Evolutionary conservation across 1,139 yeast genomes (phyloP), one percentile per base, ranked within the genome.

Genomic region (Pichiaceae sp.): DNA sequence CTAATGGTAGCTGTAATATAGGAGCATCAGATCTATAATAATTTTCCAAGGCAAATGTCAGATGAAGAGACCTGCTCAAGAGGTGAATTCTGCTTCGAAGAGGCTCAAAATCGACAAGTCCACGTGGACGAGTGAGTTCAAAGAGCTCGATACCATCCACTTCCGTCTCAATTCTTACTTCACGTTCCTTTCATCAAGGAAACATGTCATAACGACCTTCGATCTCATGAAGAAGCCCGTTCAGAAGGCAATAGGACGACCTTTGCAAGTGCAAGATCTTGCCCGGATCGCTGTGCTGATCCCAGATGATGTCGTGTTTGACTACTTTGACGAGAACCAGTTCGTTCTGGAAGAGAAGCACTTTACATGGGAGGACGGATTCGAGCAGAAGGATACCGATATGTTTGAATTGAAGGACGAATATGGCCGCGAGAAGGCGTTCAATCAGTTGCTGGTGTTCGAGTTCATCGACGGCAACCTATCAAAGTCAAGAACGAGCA

Each of bases 251-350:
- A 53, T 70, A 7, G 57, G 58, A n/a, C 45, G 70, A 29, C 53
- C 53, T 6, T 47, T 71, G 23, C 48, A 55, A 2, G 49, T 57
- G 26, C 51, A 58, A 8, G 95, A 84, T 53, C 66, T 83, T 31
- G 85, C 94, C 1, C 65, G 68, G 39, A 68, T 87, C 31, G 72
- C 68, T 35, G 68, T 61, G n/a, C 53, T 89, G 3, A 54, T 83
- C 11, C 95, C 95, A 0, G 62, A 70, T 17, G 89, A 80, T 34
- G 73, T 83, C 16, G 62, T 77, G 3, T 77, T 78, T 47, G 84
- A 75, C 36, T 87, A 84, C 54, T 78, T 83, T 28, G 89, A 82
- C 51, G 84, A 78, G 52, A 77, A 78, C 49, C 85, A 80, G 46
- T 60, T 80, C 23, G 56, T 64, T 40, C 48, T 67, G 43, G 74